Evolutionary conservation across 768 basidiomycete genomes (phyloP).

Genomic region (Termitomyces sp.): DNA sequence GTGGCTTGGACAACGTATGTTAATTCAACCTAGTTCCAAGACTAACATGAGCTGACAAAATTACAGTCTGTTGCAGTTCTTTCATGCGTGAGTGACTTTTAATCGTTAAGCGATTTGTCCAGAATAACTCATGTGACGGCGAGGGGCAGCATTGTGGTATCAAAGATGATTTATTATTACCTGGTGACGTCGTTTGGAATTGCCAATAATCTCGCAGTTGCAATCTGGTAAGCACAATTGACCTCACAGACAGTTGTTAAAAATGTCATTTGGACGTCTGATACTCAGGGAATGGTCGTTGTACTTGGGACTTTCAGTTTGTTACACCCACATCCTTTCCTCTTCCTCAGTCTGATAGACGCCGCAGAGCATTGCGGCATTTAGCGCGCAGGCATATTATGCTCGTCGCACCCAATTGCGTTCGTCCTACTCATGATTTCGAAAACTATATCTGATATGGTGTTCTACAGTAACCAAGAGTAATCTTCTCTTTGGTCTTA

Average conservation of each 20-base stretch:
- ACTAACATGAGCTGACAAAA: background rate
- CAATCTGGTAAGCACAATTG: background rate
- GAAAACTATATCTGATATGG: background rate
- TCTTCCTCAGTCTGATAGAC: background rate
- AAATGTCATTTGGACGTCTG: background rate
- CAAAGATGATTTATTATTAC: background rate
- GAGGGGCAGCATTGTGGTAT: background rate
- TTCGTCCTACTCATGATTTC: background rate
- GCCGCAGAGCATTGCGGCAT: background rate
- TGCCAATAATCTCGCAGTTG: background rate
- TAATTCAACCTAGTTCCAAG: background rate
- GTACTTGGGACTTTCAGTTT: background rate
- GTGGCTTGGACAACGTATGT: constrained; percentile 4
- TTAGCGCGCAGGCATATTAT: constrained; percentile 5
- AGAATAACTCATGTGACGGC: background rate
- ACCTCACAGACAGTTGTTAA: too few species aligned
- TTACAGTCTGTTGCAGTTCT: background rate
- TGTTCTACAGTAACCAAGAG: background rate
- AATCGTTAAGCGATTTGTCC: background rate
- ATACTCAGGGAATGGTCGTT: background rate
- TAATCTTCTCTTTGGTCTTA: background rate
- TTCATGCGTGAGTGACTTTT: background rate
- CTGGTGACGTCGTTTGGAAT: background rate
- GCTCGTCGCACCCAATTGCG: background rate
- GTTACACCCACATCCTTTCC: background rate